Evolutionary conservation across 2,329 filamentous ascomycete genomes (phyloP).

Genomic region (Fusarium devonianum): DNA sequence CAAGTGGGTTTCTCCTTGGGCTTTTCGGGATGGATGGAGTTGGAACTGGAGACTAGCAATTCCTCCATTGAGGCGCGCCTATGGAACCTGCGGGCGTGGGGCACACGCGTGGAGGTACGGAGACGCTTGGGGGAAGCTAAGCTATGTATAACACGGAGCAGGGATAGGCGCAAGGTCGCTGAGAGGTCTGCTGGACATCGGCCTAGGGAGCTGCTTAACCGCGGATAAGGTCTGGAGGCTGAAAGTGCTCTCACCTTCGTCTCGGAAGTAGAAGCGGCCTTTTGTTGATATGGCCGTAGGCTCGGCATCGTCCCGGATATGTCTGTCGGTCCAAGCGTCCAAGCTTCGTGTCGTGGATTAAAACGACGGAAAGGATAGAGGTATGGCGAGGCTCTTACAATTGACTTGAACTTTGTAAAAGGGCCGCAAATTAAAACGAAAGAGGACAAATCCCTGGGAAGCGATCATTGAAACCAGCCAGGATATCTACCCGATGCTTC

Average conservation of each 20-base stretch:
- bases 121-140: constrained; percentile 15
- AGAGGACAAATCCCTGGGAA: no score
- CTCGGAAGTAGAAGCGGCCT: constrained; percentile 17
- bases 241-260: constrained; percentile 3
- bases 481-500: background rate
- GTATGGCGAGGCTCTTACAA: background rate
- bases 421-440: no score
- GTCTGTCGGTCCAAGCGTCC: background rate
- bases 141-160: constrained; percentile 17
- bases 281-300: background rate
- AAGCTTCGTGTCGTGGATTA: background rate
- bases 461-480: background rate
- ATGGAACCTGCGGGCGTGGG: constrained; percentile 23
- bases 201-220: constrained; percentile 25
- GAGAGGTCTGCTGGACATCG: constrained; percentile 7
- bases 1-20: constrained; percentile 24
- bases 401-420: no score
- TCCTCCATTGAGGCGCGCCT: constrained; percentile 35
- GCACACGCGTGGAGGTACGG: constrained; percentile 19
- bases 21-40: constrained; percentile 8
- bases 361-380: no score
- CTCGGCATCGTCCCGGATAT: background rate
- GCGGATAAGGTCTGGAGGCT: constrained; percentile 25
- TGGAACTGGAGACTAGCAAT: constrained; percentile 9
- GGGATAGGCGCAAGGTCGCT: constrained; percentile 16